Percentiles rank a stretch among this genome's conserved stretches.
phyloP scores from a whole-genome alignment of 2,329 filamentous ascomycete species.

The Emergomyces pasteurianus region DNA sequence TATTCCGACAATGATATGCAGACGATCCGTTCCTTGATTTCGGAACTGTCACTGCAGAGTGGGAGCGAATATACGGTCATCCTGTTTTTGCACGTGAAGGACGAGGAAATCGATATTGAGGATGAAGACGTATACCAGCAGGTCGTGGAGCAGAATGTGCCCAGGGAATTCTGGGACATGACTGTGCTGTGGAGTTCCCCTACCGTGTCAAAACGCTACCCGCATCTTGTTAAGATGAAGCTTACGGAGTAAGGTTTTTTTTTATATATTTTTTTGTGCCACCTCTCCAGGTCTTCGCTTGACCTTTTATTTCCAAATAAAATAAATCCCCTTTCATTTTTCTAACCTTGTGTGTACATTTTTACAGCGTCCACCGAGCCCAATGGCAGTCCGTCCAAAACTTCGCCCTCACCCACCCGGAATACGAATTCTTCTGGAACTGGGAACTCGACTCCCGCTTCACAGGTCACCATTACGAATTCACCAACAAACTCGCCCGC shows the following conservation, averaged over 20 bases:
- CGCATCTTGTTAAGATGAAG: slow-evolving; percentile 23
- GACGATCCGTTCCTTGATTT: slow-evolving; percentile 71
- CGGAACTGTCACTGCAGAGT: slow-evolving; percentile 66
- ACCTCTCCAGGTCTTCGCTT: too few relatives aligned
- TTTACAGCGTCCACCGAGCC: slow-evolving; percentile 41
- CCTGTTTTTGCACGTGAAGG: slow-evolving; percentile 73
- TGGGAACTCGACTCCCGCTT: slow-evolving; percentile 77
- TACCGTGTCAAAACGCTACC: slow-evolving; percentile 34
- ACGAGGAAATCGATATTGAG: slow-evolving; percentile 64
- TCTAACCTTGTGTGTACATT: too few relatives aligned
- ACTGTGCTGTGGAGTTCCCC: slow-evolving; percentile 61
- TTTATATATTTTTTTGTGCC: too few relatives aligned
- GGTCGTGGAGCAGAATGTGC: slow-evolving; percentile 51
- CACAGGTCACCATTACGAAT: slow-evolving; percentile 70
- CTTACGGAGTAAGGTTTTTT: slow-evolving; percentile 38
- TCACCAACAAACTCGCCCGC: slow-evolving; percentile 52
- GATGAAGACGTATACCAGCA: slow-evolving; percentile 52
- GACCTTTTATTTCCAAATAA: too few relatives aligned
- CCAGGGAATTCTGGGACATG: slow-evolving; percentile 57
- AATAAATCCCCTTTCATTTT: slow-evolving; percentile 19
- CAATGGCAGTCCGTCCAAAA: slow-evolving; percentile 65
- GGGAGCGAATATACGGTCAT: slow-evolving; percentile 81
- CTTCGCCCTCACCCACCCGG: slow-evolving; percentile 62
- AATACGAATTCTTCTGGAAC: slow-evolving; percentile 76
- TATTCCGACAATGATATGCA: slow-evolving; percentile 73